A percentile compares a stretch with the other conserved stretches of the same genome.
phyloP scores from a whole-genome alignment of 257 asterid genomes.

The Jacaranda copaia region DNA sequence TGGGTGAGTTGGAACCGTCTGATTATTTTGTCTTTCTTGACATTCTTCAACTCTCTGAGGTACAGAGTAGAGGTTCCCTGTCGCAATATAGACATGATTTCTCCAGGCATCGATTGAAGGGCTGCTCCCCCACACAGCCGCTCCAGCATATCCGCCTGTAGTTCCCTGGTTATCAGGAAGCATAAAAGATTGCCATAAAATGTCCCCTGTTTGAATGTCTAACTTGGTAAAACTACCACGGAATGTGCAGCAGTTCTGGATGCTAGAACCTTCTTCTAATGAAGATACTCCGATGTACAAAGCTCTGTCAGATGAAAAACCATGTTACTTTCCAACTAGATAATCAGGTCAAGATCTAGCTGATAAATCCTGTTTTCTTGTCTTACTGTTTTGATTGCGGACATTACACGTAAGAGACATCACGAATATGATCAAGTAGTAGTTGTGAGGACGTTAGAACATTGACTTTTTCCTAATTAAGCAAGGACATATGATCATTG shows the following conservation, averaged over 20 bases:
- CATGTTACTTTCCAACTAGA: no score
- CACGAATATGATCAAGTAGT: no score
- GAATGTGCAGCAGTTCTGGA: slow-evolving; percentile 57
- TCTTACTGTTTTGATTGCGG: no score
- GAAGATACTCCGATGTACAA: slow-evolving; percentile 59
- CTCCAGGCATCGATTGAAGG: slow-evolving; percentile 52
- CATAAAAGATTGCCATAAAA: slow-evolving; percentile 56
- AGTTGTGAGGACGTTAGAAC: no score
- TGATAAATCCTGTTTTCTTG: no score
- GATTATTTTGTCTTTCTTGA: slow-evolving; percentile 47
- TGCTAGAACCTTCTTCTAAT: slow-evolving; percentile 37
- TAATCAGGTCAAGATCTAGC: no score
- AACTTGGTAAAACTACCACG: slow-evolving; percentile 63
- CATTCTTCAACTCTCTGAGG: slow-evolving; percentile 44
- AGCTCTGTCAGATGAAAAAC: neutral
- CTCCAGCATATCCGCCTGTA: slow-evolving; percentile 53
- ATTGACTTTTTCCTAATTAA: no score
- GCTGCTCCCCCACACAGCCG: slow-evolving; percentile 70
- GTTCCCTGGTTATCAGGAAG: slow-evolving; percentile 50
- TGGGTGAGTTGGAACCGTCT: slow-evolving; percentile 33
- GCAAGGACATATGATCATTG: no score
- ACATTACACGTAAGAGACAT: no score
- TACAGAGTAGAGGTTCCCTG: slow-evolving; percentile 57
- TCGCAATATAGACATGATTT: slow-evolving; percentile 56
- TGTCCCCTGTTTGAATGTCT: slow-evolving; percentile 46